A percentile compares a stretch with the other conserved stretches of the same genome.
Conservation (phyloP, 257 asterid genomes). For the Solanum tarapatanum region DNA sequence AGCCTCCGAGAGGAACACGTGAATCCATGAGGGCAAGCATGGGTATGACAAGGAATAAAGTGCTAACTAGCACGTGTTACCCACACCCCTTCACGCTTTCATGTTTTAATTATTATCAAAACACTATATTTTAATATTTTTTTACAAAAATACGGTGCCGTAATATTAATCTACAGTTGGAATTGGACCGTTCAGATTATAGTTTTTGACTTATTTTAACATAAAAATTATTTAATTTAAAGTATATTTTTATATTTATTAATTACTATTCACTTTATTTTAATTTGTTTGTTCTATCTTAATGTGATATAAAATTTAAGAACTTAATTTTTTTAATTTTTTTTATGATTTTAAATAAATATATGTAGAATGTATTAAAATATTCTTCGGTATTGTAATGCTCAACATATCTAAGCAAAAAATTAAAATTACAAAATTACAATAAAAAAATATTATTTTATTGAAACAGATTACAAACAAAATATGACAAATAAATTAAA, state of each 20-base stretch:
- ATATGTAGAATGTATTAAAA: no score
- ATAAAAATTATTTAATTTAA: not conserved
- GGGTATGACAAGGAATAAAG: not conserved
- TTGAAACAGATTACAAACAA: not conserved
- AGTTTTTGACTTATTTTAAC: not conserved
- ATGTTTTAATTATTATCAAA: not conserved
- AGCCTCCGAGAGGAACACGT: fast-evolving
- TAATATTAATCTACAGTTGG: not conserved
- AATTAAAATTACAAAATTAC: not conserved
- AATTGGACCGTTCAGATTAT: not conserved
- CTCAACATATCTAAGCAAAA: not conserved
- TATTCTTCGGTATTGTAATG: no score
- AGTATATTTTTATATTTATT: not conserved
- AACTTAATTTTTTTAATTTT: no score
- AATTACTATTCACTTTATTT: not conserved
- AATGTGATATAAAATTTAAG: no score
- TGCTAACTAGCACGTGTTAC: not conserved
- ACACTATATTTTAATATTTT: not conserved
- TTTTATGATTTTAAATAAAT: not conserved
- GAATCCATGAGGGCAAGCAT: not conserved
- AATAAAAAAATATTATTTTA: not conserved
- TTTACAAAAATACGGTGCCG: not conserved
- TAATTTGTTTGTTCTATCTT: not conserved
- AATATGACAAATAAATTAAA: not conserved
- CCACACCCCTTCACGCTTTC: not conserved